Percentiles rank a stretch among this genome's conserved stretches.
These are phyloP conservation scores for Mesostigma viride DNA, from an alignment of 139 green algal genomes.

Conservation along the genomic window DNA sequence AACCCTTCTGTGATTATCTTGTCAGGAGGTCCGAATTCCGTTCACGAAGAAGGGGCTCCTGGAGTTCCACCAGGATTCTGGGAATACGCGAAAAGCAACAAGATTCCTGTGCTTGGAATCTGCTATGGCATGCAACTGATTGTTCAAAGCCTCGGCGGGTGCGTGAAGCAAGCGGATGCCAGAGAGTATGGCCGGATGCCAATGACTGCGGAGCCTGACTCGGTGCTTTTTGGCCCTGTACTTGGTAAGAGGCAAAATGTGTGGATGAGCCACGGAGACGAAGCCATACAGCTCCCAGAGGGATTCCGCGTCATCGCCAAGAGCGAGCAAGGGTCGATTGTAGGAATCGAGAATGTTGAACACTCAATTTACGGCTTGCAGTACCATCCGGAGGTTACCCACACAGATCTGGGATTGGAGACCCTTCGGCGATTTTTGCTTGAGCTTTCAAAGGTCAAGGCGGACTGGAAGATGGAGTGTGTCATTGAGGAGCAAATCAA, in stretches of 20 bases:
- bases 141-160: conserved; percentile 58
- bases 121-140: conserved; percentile 96
- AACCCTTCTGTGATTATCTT: conserved; percentile 80
- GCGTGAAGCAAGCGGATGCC: conserved; percentile 57
- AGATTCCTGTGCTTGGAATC: conserved; percentile 77
- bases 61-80: conserved; percentile 76
- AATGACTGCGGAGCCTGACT: conserved; percentile 54
- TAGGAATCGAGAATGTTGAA: conserved; percentile 76
- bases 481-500: conserved; percentile 78
- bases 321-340: conserved; percentile 65
- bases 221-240: conserved; percentile 50
- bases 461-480: conserved; percentile 90
- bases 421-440: conserved; percentile 85
- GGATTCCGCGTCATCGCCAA: conserved; percentile 54
- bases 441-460: conserved; percentile 50
- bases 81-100: conserved; percentile 45
- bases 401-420: conserved; percentile 72
- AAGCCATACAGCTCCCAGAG: conserved; percentile 69
- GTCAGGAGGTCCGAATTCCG: conserved; percentile 87
- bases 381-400: conserved; percentile 92
- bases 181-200: conserved; percentile 95
- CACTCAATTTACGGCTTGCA: conserved; percentile 82
- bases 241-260: conserved; percentile 56
- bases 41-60: conserved; percentile 78
- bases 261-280: conserved; percentile 98